Base-by-base conservation (phyloP, 495 filamentous ascomycete species). In the Talaromyces nanjingensis region DNA sequence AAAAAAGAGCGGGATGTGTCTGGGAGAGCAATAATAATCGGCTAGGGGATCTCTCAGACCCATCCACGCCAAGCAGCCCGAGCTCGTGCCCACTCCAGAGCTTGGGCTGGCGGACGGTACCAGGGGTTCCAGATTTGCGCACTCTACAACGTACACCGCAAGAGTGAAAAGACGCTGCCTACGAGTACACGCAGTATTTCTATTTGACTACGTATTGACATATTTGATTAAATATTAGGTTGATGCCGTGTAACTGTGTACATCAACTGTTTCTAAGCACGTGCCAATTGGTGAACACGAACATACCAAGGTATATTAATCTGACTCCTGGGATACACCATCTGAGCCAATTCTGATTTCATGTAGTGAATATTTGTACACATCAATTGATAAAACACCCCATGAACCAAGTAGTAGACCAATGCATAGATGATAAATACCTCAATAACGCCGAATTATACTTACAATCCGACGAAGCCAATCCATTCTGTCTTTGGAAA, bases 1-100 rank as follows among this genome's bases (percentile, higher is more conserved):
- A 14, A n/a, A 59, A 53, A 62, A 49, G n/a, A 12, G 60, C 45
- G 56, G 56, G 56, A 59, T 59, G 56, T 16, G 52, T 56, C 5
- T 56, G 53, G 22, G 53, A 56, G 27, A 22, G 49, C 49, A 54
- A 54, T 27, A 29, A 55, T 55, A 55, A 14, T 56, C 27, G 27
- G 27, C 27, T 56, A 56, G 53, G 53, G 53, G 20, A 54, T 54
- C 49, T 20, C 49, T 54, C 49, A 54, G 27, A 29, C 53, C 22
- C 11, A 56, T 45, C 20, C 14, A 27, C 27, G 53, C 53, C 53
- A 56, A 56, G 53, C 53, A 27, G 22, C 53, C 53, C 53, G 53
- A 56, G 53, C 53, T 56, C 53, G 52, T 29, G 52, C 9, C 53
- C 53, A 29, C 53, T 49, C n/a, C n/a, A 20, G 22, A 56, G 53